Base-by-base conservation (phyloP, 306 rosid species). In the Vigna nakashimae region DNA sequence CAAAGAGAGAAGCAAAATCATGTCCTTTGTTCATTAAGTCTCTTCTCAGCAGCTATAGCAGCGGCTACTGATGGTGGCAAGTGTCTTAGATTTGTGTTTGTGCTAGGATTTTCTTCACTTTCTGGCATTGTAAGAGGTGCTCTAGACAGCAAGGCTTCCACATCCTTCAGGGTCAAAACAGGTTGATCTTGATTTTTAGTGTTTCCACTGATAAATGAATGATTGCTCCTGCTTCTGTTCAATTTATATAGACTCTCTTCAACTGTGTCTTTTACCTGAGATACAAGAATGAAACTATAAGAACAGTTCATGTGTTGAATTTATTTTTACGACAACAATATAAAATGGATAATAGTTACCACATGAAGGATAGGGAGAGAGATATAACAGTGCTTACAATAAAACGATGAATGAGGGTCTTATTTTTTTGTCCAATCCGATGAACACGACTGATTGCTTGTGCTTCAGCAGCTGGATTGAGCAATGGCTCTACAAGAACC, bases 391-490 rank as follows among this genome's bases (percentile, higher is more conserved):
- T 69, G 67, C 18, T 60, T 88, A 92, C 98, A 38, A 89, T 79
- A 79, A 95, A 95, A 13, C 96, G 96, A 79, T 95, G 99, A 77
- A 93, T 91, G 14, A 92, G 88, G 55, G 97, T 95, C 84, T 73
- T 85, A 7, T 90, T 75, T 74, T 84, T 71, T 80, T 91, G 98
- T 57, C 97, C 97, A 6, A 92, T 92, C n/a, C 98, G 96, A 82
- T 92, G 98, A 10, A 95, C 97, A 18, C 94, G 91, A 63, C 98
- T 88, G 76, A 95, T 92, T 50, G 98, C 98, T 86, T 92, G 98
- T 65, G 98, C 98, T 83, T 95, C 98, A 4, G 88, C 96, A 59
- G 98, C 98, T 50, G 98, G 98, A 84, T 95, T 95, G 64, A 95
- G 98, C 42, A 95, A 84, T 2, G 98, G 98, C 82, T 95, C 98